Conservation (phyloP, 768 basidiomycete genomes). For the Tulasnella sp. region DNA sequence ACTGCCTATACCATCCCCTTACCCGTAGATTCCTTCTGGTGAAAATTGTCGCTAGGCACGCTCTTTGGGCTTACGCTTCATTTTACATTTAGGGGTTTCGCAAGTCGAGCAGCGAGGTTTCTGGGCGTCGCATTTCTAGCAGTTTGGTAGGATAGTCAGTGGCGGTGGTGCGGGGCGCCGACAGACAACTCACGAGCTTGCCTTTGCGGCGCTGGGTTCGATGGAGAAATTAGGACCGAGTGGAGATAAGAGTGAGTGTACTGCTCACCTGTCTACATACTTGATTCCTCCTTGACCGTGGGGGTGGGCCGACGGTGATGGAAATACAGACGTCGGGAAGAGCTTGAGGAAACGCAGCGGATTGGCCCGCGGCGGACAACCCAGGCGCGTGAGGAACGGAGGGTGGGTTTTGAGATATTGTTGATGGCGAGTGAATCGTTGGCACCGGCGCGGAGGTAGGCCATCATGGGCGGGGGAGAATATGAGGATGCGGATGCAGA, state of each 20-base stretch:
- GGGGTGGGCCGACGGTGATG: too few species aligned
- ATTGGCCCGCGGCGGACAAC: too few species aligned
- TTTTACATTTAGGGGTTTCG: too few species aligned
- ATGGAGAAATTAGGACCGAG: conserved; percentile 45
- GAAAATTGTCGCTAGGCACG: too few species aligned
- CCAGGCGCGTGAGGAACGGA: conserved; percentile 8
- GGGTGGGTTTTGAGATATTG: conserved; percentile 32
- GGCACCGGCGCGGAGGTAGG: not conserved
- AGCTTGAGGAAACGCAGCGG: too few species aligned
- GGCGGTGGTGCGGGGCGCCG: not conserved
- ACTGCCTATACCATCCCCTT: too few species aligned
- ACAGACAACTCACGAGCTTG: too few species aligned
- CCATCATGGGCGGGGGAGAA: conserved; percentile 15
- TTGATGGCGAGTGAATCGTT: not conserved
- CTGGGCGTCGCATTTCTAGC: conserved; percentile 81
- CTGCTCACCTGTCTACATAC: conserved; percentile 19
- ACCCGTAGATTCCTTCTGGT: too few species aligned
- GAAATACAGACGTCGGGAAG: too few species aligned
- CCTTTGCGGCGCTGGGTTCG: conserved; percentile 64
- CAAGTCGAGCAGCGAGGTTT: too few species aligned
- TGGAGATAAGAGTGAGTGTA: not conserved
- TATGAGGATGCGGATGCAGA: conserved; percentile 9
- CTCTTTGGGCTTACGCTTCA: too few species aligned
- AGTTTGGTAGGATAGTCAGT: conserved; percentile 23
- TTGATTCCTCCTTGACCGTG: conserved; percentile 10